Percentiles rank a stretch among this genome's conserved stretches.
Evolutionary conservation across 352 stramenopile genomes (phyloP).

Genomic region (Pythium apleroticum): DNA sequence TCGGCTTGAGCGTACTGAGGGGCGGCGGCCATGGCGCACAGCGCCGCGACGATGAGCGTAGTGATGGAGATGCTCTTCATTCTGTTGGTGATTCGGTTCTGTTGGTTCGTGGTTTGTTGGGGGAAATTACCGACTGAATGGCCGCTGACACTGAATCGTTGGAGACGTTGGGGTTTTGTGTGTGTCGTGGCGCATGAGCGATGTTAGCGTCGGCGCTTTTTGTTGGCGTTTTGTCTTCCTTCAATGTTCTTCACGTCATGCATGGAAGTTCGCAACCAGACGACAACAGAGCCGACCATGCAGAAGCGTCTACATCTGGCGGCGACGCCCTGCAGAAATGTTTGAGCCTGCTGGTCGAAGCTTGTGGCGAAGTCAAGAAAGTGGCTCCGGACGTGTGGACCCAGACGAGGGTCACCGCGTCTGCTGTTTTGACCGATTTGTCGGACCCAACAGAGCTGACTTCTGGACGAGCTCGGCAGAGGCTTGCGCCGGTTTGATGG

Average conservation of each 20-base stretch:
- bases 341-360: conserved; percentile 20
- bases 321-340: not conserved
- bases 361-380: conserved; percentile 1
- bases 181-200: not conserved
- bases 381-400: conserved; percentile 1
- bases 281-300: not conserved
- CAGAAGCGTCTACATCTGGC: conserved; percentile 16
- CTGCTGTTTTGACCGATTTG: not conserved
- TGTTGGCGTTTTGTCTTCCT: conserved; percentile 3
- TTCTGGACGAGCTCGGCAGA: not conserved
- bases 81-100: conserved; percentile 6
- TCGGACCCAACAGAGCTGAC: not conserved
- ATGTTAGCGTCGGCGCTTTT: not conserved
- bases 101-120: not conserved
- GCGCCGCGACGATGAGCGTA: conserved; percentile 9
- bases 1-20: not conserved
- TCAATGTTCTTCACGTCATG: not conserved
- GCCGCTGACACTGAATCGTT: not conserved
- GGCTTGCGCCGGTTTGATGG: not conserved
- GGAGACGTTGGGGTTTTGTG: not conserved
- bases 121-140: not conserved
- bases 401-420: not conserved
- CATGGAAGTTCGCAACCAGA: conserved; percentile 4
- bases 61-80: conserved; percentile 24
- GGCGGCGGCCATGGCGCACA: conserved; percentile 3